phyloP scores from a whole-genome alignment of 139 green algal species.

The Pedinophyceae sp. region DNA sequence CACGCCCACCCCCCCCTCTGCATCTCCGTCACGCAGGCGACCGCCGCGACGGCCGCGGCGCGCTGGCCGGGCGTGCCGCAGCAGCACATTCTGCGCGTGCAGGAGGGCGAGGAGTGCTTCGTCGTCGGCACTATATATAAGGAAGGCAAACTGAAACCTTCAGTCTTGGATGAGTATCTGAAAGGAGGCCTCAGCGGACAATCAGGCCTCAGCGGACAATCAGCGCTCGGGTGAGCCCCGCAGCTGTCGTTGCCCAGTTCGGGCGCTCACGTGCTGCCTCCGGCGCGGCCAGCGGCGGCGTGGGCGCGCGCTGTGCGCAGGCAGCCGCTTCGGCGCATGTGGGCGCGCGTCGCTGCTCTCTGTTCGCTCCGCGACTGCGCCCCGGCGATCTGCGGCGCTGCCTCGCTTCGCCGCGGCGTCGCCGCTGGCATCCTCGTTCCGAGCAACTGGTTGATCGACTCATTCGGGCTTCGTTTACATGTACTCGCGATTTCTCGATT shows the following conservation, averaged over 20 bases:
- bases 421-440: no score
- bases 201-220: slow-evolving; percentile 3
- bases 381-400: no score
- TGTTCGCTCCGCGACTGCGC: no score
- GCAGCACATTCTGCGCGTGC: slow-evolving; percentile 54
- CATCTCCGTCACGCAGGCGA: slow-evolving; percentile 4
- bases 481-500: no score
- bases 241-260: neutral
- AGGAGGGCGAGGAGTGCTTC: slow-evolving; percentile 47
- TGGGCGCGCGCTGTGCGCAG: no score
- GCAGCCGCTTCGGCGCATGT: no score
- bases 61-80: slow-evolving; percentile 46
- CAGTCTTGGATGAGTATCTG: slow-evolving; percentile 88
- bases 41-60: slow-evolving; percentile 21
- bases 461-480: no score
- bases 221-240: neutral
- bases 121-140: slow-evolving; percentile 93
- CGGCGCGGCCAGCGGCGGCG: neutral
- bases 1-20: no score
- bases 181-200: slow-evolving; percentile 28
- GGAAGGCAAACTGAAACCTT: slow-evolving; percentile 88
- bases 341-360: no score
- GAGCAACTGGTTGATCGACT: no score
- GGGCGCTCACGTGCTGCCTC: neutral
- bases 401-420: no score